Base-by-base conservation (phyloP, 306 rosid species). In the Medicago ruthenica region DNA sequence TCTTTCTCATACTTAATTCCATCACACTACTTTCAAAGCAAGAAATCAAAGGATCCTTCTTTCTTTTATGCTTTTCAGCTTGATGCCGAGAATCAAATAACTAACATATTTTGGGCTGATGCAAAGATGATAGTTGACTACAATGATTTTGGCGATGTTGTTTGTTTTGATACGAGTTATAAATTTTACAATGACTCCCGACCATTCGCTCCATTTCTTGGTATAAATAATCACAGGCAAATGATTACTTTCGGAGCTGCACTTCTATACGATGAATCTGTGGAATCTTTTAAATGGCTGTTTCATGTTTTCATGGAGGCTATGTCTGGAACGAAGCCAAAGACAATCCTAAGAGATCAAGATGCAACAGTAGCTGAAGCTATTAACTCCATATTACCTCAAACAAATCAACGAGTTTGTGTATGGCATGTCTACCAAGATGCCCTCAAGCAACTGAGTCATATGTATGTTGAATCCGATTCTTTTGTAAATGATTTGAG, bases 81-180 rank as follows among this genome's bases (percentile, higher is more conserved):
- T 62, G 93, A 89, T 74, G 82, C 76, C 31, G 86, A 77, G 59
- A 88, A 77, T 81, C 83, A 78, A 48, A 82, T 85, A 72, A 79
- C 91, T 20, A 87, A 89, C 65, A 77, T 81, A 31, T 87, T 85
- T 69, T 87, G 93, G 91, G 84, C 84, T 44, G 93, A 89, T 45
- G 62, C 79, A 80, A 87, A 89, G 81, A 89, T 89, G 89, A 61
- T 72, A 71, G 75, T 72, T 68, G 88, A 85, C 76, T 87, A 85
- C 17, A 41, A 61, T 77, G 85, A 83, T 70, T 89, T 89, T 83
- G 91, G 87, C 22, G 93, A 85, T 77, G 87, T 83, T 64, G 87
- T 87, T 77, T 89, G 93, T 83, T 83, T 85, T 53, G 88, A 89
- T 69, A 83, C 84, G 12, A 89, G 84, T 64, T 87, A 83, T 75